Evolutionary conservation across 1,139 yeast species (phyloP), one percentile per base, ranked within the genome.

Genomic region (Hyphopichia buzzinii): DNA sequence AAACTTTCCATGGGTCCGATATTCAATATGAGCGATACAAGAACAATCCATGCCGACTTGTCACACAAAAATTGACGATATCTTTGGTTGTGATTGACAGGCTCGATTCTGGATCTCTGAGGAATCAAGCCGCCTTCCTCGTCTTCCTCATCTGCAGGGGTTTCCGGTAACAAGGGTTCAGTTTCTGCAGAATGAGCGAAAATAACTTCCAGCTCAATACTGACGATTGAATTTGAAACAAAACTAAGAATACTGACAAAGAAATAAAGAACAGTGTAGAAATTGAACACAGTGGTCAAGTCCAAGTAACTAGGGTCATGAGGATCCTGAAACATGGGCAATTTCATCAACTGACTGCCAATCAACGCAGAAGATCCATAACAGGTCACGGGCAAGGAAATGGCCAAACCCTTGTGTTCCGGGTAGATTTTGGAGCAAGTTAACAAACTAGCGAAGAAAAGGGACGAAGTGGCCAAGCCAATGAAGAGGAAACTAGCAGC

Each of bases 1-100:
- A 80, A 89, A 68, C 89, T 81, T 53, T 92, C 98, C 43, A 88
- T 64, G 1, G 97, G 95, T 0, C 97, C 98, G 17, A 88, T 66
- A 25, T 83, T 73, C 26, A 87, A 62, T 22, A 89, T 69, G 41
- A 89, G 73, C 7, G 90, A 76, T 3, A 72, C 44, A 26, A 85
- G 67, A 17, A 88, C 61, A 2, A 82, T 45, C 73, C 88, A 83
- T 32, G 89, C 80, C 3, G 84, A 72, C 25, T 73, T 72, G 51
- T 85, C 92, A 17, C 57, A 59, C 32, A 86, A 55, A 47, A 90
- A 86, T 7, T 48, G 52, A 12, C 54, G 45, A 51, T 73, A 78
- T 40, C 79, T 67, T 31, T 61, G 61, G 34, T 64, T 65, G 49
- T 80, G 87, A 34, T 73, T 60, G 3, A 63, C 56, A 1, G 72